Conservation (phyloP, 257 asterid genomes). For the Solanum pinnatisectum region DNA sequence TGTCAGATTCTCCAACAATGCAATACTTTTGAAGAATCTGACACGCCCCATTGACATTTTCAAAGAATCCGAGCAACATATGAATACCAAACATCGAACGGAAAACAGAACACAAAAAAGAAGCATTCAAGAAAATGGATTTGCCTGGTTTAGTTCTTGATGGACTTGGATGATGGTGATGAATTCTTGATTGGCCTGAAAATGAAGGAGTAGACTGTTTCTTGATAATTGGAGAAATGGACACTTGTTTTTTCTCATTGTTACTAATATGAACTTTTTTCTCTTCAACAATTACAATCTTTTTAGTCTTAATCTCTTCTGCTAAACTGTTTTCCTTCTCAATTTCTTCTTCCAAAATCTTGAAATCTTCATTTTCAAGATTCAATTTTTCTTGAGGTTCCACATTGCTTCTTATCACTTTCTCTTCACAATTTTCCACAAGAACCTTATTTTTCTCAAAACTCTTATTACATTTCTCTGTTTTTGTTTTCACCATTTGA, state of each 20-base stretch:
- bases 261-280: conserved; percentile 13
- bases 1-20: not conserved
- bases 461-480: not conserved
- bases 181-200: conserved; percentile 23
- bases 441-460: not conserved
- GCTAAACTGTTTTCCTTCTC: conserved; percentile 19
- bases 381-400: conserved; percentile 7
- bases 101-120: not conserved
- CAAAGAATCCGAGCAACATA: not conserved
- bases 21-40: not conserved
- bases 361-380: conserved; percentile 5
- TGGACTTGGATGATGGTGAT: conserved; percentile 12
- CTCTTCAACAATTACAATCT: conserved; percentile 27
- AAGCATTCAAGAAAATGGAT: not conserved
- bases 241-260: conserved; percentile 16
- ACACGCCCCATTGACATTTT: not conserved
- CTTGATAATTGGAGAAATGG: conserved; percentile 33
- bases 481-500: not conserved
- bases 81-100: not conserved
- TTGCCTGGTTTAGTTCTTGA: conserved; percentile 38
- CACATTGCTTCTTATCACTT: conserved; percentile 30
- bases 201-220: conserved; percentile 22
- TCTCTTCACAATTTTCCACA: conserved; percentile 34
- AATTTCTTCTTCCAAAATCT: conserved; percentile 19
- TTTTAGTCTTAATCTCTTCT: conserved; percentile 21